Base-by-base conservation (phyloP, 805 yeast species). In the Suhomyces prunicola region DNA sequence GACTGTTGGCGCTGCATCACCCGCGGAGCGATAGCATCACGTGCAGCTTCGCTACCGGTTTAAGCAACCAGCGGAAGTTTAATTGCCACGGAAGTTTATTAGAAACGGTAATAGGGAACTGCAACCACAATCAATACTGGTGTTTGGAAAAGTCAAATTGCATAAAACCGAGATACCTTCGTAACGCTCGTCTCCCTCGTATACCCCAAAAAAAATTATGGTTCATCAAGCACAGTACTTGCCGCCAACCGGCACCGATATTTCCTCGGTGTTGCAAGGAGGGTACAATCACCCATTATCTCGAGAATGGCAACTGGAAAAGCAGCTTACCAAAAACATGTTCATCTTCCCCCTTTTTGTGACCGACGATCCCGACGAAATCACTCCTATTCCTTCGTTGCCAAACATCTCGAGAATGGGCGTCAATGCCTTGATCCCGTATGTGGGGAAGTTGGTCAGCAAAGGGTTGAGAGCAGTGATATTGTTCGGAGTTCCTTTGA, bases 321-420 rank as follows among this genome's bases (percentile, higher is more conserved):
- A 91, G 61, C 93, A 85, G 68, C 78, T 94, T 51, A 79, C 87
- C 31, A 94, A 94, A 70, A 86, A 81, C 67, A 88, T 90, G 96
- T 86, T 94, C 65, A 90, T 94, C 55, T 92, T 88, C 74, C 99
- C 99, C 12, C 77, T 94, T 19, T 94, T 94, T 67, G 79, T 94
- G 51, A 79, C 91, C 31, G 97, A 90, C 63, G 72, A 78, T 36
- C 87, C 86, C 44, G 93, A 94, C 53, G 97, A 88, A 60, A 96
- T 87, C 62, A 76, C 82, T 4, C 71, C 66, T 0, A 90, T 94
- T 57, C 84, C 83, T 5, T 82, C 96, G 12, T 76, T 94, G 57
- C 99, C 99, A 33, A 87, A 88, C 63, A 94, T 92, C 70, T 88
- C 84, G 66, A 78, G 97, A 61, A 85, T 83, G 72, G 99, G 99